These are phyloP conservation scores for Helenozyma baotianmanensis DNA, from an alignment of 805 yeast genomes.

Conservation along the genomic window DNA sequence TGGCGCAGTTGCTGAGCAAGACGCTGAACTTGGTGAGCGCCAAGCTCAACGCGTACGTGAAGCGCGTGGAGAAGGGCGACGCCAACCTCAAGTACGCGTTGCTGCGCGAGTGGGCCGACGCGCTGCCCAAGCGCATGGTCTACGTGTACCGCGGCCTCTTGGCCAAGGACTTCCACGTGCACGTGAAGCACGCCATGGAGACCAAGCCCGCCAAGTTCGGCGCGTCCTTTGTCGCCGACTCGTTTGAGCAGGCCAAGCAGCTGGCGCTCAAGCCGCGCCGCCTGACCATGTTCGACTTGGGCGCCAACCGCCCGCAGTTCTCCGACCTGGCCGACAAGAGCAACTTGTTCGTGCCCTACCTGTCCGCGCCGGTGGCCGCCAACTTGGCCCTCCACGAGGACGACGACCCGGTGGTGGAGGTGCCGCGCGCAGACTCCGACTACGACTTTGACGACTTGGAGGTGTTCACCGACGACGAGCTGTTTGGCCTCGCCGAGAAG, in stretches of 20 bases:
- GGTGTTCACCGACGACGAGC: constrained; percentile 39
- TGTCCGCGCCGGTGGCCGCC: constrained; percentile 76
- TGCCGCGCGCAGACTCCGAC: constrained; percentile 28
- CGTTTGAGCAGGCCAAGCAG: constrained; percentile 34
- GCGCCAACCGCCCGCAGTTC: constrained; percentile 40
- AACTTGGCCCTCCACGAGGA: constrained; percentile 35
- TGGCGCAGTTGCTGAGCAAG: constrained; percentile 76
- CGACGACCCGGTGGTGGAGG: constrained; percentile 2
- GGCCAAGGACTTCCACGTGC: constrained; percentile 69
- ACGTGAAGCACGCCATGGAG: constrained; percentile 63
- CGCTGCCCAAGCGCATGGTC: constrained; percentile 85
- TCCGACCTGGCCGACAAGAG: constrained; percentile 39
- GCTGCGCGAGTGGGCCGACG: constrained; percentile 88
- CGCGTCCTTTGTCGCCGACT: constrained; percentile 14
- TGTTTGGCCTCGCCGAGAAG: constrained; percentile 35
- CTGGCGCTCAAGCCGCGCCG: constrained; percentile 41
- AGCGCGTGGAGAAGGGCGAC: constrained; percentile 82
- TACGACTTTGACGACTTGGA: constrained; percentile 48
- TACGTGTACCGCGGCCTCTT: constrained; percentile 78
- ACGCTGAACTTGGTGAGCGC: constrained; percentile 80
- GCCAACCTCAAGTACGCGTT: constrained; percentile 65
- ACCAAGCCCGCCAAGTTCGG: constrained; percentile 33
- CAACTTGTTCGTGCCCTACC: constrained; percentile 59
- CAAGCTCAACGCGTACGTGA: constrained; percentile 78
- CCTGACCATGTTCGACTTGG: constrained; percentile 51